These are phyloP conservation scores for Candida saitoana DNA, from an alignment of 805 yeast genomes.

Conservation along the genomic window DNA sequence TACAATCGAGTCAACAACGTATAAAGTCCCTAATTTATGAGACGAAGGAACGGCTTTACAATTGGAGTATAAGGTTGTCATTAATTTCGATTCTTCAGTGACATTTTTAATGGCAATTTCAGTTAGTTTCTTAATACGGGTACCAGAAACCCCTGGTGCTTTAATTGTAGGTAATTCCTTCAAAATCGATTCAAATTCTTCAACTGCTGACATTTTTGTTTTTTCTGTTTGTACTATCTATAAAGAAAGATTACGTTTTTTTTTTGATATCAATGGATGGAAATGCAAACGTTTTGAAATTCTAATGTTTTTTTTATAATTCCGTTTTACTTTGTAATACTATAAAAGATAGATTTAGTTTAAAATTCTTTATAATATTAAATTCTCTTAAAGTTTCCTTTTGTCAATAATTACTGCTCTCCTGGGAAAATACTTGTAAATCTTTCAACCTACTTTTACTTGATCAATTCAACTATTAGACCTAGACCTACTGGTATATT, in stretches of 20 bases:
- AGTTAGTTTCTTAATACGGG: conserved; percentile 84
- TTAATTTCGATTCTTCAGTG: conserved; percentile 49
- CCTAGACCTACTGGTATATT: neutral
- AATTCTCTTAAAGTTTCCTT: too few relatives aligned
- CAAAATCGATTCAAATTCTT: conserved; percentile 45
- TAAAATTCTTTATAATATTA: too few relatives aligned
- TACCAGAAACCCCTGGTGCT: conserved; percentile 93
- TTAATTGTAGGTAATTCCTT: conserved; percentile 54
- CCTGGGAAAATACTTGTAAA: neutral
- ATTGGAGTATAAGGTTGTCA: conserved; percentile 57
- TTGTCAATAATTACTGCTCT: too few relatives aligned
- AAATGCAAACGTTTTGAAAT: neutral
- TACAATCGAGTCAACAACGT: conserved; percentile 88
- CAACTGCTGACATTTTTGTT: conserved; percentile 35
- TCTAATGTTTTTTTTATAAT: too few relatives aligned
- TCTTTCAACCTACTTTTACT: neutral
- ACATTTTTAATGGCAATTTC: conserved; percentile 72
- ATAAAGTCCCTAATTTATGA: conserved; percentile 86
- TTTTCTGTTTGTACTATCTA: neutral
- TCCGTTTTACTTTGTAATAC: neutral
- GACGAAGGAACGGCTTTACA: conserved; percentile 70
- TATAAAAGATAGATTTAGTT: neutral
- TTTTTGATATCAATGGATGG: neutral
- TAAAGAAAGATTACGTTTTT: neutral
- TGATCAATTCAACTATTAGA: neutral